A percentile compares a stretch with the other conserved stretches of the same genome.
phyloP scores from a whole-genome alignment of 2,329 filamentous ascomycete genomes.

The Fusarium equiseti region DNA sequence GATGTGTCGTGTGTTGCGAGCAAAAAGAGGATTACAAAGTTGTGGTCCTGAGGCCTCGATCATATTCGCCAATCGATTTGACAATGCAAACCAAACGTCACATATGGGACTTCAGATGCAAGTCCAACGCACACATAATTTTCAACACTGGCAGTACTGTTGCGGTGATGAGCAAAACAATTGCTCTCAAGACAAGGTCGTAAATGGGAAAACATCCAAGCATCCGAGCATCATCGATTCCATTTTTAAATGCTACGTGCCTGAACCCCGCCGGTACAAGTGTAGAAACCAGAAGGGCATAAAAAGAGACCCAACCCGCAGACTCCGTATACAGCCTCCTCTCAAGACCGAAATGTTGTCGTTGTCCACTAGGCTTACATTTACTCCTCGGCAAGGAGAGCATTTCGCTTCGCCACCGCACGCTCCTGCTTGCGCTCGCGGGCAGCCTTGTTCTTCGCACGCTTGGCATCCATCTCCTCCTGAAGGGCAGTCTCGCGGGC shows the following conservation, averaged over 20 bases:
- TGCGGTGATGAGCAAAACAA: conserved; percentile 24
- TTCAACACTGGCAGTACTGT: conserved; percentile 33
- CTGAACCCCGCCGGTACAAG: conserved; percentile 64
- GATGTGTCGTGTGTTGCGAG: neutral
- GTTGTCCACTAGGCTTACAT: conserved; percentile 63
- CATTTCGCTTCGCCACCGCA: conserved; percentile 89
- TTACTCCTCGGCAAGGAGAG: conserved; percentile 77
- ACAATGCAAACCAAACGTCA: neutral
- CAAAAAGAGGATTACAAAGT: neutral
- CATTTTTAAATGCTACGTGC: conserved; percentile 70
- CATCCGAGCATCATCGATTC: conserved; percentile 63
- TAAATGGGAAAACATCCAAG: conserved; percentile 45
- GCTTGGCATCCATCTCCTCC: conserved; percentile 99
- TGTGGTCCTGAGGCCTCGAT: neutral
- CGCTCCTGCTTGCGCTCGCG: conserved; percentile 98
- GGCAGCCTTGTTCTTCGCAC: conserved; percentile 99
- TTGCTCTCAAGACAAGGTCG: conserved; percentile 35
- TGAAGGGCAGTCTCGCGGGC: conserved; percentile 93
- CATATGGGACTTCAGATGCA: conserved; percentile 2
- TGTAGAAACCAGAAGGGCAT: conserved; percentile 61
- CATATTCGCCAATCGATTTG: neutral
- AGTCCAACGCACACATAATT: conserved; percentile 38
- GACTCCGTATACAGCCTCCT: conserved; percentile 71
- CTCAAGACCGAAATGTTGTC: conserved; percentile 62
- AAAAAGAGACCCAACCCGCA: conserved; percentile 68